Conservation (phyloP, 768 basidiomycete genomes). For the Kwoniella europaea region DNA sequence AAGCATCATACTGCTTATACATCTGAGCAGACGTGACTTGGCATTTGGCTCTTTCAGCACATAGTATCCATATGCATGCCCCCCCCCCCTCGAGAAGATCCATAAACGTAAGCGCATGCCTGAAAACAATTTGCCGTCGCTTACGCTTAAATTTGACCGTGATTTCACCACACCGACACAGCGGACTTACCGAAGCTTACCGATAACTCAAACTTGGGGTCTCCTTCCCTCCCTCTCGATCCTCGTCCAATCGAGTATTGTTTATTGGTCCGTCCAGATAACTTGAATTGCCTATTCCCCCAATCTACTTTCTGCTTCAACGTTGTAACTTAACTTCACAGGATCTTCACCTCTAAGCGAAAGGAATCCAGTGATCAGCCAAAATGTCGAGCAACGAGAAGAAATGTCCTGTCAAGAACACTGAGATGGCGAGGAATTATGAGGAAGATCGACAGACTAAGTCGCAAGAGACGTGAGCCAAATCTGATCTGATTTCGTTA, state of each 20-base stretch:
- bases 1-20: no score
- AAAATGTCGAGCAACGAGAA: slow-evolving; percentile 26
- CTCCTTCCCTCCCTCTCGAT: neutral
- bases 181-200: neutral
- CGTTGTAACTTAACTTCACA: no score
- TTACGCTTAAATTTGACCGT: neutral
- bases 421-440: slow-evolving; percentile 32
- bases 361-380: neutral
- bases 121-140: neutral
- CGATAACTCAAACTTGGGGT: neutral
- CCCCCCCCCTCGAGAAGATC: neutral
- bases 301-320: no score
- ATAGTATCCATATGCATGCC: neutral
- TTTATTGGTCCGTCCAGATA: neutral
- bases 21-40: no score
- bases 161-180: neutral
- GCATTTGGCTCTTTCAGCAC: neutral
- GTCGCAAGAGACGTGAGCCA: slow-evolving; percentile 42
- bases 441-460: slow-evolving; percentile 41
- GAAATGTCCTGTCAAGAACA: slow-evolving; percentile 9
- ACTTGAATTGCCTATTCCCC: no score
- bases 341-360: no score
- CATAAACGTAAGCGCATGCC: neutral
- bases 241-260: neutral
- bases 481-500: neutral